Evolutionary conservation across 371 early-diverging fungal species (phyloP).

Genomic region (Mucor piriformis): DNA sequence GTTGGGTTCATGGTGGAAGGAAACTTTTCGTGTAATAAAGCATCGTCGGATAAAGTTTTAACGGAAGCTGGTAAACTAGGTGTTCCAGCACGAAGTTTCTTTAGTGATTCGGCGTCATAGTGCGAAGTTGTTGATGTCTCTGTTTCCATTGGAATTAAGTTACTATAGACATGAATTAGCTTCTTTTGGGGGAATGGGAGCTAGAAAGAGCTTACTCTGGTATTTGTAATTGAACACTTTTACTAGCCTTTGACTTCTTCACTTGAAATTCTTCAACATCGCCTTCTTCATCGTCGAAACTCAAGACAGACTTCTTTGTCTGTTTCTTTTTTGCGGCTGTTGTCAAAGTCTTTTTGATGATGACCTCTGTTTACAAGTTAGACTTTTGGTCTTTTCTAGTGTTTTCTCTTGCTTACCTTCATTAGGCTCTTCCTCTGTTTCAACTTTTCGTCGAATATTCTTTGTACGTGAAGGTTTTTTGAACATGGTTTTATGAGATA

Average conservation of each 20-base stretch:
- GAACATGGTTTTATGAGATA: conserved; percentile 31
- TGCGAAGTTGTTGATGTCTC: neutral
- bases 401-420: conserved; percentile 6
- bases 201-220: conserved; percentile 27
- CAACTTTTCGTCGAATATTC: conserved; percentile 46
- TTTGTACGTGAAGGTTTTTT: conserved; percentile 44
- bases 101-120: conserved; percentile 36
- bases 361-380: neutral
- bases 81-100: conserved; percentile 41
- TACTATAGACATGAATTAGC: neutral
- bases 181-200: no score
- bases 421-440: conserved; percentile 34
- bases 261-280: conserved; percentile 22
- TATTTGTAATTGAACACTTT: conserved; percentile 26
- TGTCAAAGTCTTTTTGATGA: conserved; percentile 27
- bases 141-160: conserved; percentile 11
- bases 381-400: neutral
- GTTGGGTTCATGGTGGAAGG: conserved; percentile 34
- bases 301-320: conserved; percentile 32
- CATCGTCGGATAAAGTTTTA: conserved; percentile 25
- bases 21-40: conserved; percentile 48
- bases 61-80: conserved; percentile 37
- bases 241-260: conserved; percentile 9
- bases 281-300: conserved; percentile 32
- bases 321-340: conserved; percentile 36